Evolutionary conservation across 1,284 basidiomycete genomes (phyloP).

Genomic region (Cutaneotrichosporon sp.): DNA sequence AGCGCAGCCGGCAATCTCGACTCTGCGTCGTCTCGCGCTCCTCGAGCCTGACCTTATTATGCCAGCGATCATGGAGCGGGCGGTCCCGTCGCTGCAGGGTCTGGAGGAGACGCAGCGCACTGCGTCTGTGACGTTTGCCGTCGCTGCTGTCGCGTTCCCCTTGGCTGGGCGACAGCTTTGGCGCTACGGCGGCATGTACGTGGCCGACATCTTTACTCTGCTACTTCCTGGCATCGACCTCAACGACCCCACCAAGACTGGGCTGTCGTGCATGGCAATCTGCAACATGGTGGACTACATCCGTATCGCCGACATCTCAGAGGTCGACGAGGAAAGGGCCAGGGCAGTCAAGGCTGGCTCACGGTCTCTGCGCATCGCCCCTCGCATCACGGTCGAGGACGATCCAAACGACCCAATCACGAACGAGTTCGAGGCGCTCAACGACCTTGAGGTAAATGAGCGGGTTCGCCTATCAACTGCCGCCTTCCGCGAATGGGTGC

Average conservation of each 20-base stretch:
- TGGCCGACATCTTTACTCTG: conserved; percentile 83
- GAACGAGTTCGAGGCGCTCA: conserved; percentile 42
- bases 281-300: conserved; percentile 74
- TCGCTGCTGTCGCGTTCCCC: conserved; percentile 76
- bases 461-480: conserved; percentile 47
- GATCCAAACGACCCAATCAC: conserved; percentile 46
- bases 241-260: conserved; percentile 91
- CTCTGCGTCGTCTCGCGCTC: conserved; percentile 60
- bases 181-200: conserved; percentile 77
- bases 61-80: conserved; percentile 88
- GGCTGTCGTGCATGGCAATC: conserved; percentile 57
- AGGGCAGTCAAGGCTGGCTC: conserved; percentile 25
- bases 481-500: conserved; percentile 71
- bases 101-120: conserved; percentile 95
- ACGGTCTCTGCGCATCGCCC: conserved; percentile 33
- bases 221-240: conserved; percentile 70
- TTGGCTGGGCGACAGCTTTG: conserved; percentile 74
- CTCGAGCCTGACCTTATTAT: conserved; percentile 86
- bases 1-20: conserved; percentile 55
- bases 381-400: conserved; percentile 36
- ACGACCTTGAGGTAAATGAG: conserved; percentile 42
- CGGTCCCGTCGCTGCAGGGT: conserved; percentile 85
- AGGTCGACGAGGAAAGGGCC: conserved; percentile 32
- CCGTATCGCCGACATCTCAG: conserved; percentile 59
- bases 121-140: conserved; percentile 81